Base-by-base conservation (phyloP, 495 filamentous ascomycete species). In the Thermothielavioides terrestris region DNA sequence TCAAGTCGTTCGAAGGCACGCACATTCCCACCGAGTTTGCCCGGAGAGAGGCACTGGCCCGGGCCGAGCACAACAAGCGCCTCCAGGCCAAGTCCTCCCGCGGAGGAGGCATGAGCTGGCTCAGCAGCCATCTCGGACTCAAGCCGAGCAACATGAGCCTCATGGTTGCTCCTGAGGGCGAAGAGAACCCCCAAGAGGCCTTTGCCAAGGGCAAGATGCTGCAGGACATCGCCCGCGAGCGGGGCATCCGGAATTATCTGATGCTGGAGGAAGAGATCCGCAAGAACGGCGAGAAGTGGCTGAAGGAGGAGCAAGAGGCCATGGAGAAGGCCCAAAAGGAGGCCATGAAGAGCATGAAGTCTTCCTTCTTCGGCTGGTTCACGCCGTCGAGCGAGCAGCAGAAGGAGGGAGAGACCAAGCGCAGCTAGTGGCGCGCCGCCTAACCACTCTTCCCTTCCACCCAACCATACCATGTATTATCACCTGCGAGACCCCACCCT, bases 141-240 rank as follows among this genome's bases (percentile, higher is more conserved):
- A 86, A 85, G 67, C 79, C 80, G 1, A 73, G 65, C 56, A 72
- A 59, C 49, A 70, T 76, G 70, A 71, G 61, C 59, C 60, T 75
- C 54, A 69, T 74, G 66, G 65, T 71, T 7, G 61, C 74, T 28
- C 63, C 82, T 39, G 77, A 85, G 36, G 85, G 82, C 28, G 88
- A 94, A 49, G 72, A 80, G 53, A 79, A 69, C 35, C 77, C 83
- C 2, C 70, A 78, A 1, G 85, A 91, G 59, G 87, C 84, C 4
- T 77, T 88, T 26, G 81, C 81, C 31, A 78, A 94, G 69, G 89
- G 88, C 25, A 95, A 97, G 80, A 98, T 95, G 83, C 74, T 94
- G 42, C 87, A 85, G 69, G 92, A 98, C 61, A 81, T 90, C 63
- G 85, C 90, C 42, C 81, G 94, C 30, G 94, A 98, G 71, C 76